Base-by-base conservation (phyloP, 352 stramenopile species). In the Phytopythium sindhum region DNA sequence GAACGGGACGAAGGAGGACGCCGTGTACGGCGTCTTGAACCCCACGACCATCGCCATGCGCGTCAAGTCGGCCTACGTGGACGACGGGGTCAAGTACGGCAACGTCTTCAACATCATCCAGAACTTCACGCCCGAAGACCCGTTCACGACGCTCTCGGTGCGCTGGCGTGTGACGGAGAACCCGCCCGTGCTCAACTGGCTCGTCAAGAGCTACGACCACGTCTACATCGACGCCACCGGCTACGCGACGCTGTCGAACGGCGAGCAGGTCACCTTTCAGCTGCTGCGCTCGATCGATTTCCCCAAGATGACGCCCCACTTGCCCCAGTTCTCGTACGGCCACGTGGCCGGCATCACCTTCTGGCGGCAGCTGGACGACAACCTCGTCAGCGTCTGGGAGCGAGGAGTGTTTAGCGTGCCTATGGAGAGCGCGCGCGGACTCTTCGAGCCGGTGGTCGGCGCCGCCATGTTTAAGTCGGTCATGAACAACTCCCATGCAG, bases 151-250 rank as follows among this genome's bases (percentile, higher is more conserved):
- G 37, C 47, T 77, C 0, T 61, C 67, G 31, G 54, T 77, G 23
- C 73, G 73, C 26, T 77, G 67, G 70, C 67, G 68, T 53, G 67
- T 72, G 52, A 61, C 70, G n/a, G 67, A 73, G 39, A 71, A 72
- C 33, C 67, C 67, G 14, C 44, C 70, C 3, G 66, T 70, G 23
- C 29, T 60, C 7, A 72, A 66, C 0, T 68, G 29, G 8, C 21
- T 80, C 21, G 60, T 83, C 31, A 77, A 79, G 56, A 74, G 75
- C 58, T 70, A 75, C 19, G 77, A 86, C 59, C 75, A 71, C 41
- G 57, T 86, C 17, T 83, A 81, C 63, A 53, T 74, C 1, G 71
- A 85, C 39, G 72, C 75, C 35, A 84, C 68, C 1, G 76, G 75
- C 37, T 70, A 80, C 24, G 60, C 73, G 2, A 51, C 63, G 11